Base-by-base conservation (phyloP, 1,284 basidiomycete species). In the Phenoliferia sp. region DNA sequence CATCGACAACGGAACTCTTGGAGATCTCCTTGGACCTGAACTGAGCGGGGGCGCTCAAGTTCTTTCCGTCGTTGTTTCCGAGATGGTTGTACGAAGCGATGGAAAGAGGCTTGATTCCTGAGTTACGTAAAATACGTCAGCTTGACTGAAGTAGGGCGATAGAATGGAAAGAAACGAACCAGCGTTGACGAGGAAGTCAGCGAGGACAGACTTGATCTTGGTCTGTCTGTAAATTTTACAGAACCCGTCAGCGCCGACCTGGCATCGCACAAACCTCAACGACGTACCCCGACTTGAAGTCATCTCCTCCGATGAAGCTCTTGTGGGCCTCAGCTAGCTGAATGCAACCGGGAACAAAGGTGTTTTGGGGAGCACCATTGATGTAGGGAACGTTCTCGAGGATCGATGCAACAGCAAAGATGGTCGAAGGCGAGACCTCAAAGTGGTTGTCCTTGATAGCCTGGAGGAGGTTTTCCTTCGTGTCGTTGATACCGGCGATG, bases 71-170 rank as follows among this genome's bases (percentile, higher is more conserved):
- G 80, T 98, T 98, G 85, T 98, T 98, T 52, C 96, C 95, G 63
- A 99, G 87, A 81, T 99, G 95, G 85, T 98, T 99, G 86, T 99
- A 99, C 35, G 90, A 94, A 32, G 94, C 89, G 76, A 98, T 96
- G 68, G 90, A 92, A 78, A 96, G 86, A 34, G 94, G 94, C 84
- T 98, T 98, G 85, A 98, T 98, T 17, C 54, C 54, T n/a, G n/a
- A n/a, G n/a, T n/a, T n/a, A n/a, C n/a, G n/a, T n/a, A n/a, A n/a
- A n/a, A n/a, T n/a, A n/a, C n/a, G n/a, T n/a, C n/a, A n/a, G n/a
- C n/a, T n/a, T n/a, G n/a, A n/a, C n/a, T n/a, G n/a, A n/a, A n/a
- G n/a, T n/a, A n/a, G n/a, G n/a, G n/a, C n/a, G n/a, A n/a, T n/a
- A n/a, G n/a, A n/a, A n/a, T n/a, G n/a, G n/a, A n/a, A n/a, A n/a